A percentile compares a stretch with the other conserved stretches of the same genome.
phyloP scores from a whole-genome alignment of 1,139 yeast genomes.

The Scheffersomyces lignicola region DNA sequence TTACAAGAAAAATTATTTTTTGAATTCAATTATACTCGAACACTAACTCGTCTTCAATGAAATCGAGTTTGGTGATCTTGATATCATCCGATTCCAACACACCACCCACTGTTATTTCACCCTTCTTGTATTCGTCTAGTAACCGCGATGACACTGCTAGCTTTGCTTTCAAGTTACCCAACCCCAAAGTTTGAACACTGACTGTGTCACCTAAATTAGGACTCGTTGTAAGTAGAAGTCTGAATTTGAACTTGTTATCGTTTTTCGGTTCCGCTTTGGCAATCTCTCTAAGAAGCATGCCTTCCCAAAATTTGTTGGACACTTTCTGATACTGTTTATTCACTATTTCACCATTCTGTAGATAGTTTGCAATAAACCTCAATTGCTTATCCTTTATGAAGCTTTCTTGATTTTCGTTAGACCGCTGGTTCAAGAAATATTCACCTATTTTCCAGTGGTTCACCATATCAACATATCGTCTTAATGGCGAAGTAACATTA shows the following conservation, averaged over 20 bases:
- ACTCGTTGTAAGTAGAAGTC: slow-evolving; percentile 25
- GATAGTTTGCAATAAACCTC: slow-evolving; percentile 24
- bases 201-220: slow-evolving; percentile 27
- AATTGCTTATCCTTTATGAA: slow-evolving; percentile 11
- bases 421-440: slow-evolving; percentile 15
- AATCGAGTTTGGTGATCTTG: slow-evolving; percentile 28
- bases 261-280: slow-evolving; percentile 10
- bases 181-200: slow-evolving; percentile 27
- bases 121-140: slow-evolving; percentile 19
- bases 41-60: slow-evolving; percentile 32
- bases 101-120: slow-evolving; percentile 24
- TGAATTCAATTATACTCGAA: slow-evolving; percentile 15
- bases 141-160: slow-evolving; percentile 23
- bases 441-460: slow-evolving; percentile 62
- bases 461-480: slow-evolving; percentile 81
- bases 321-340: slow-evolving; percentile 24
- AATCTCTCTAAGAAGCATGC: slow-evolving; percentile 28
- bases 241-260: slow-evolving; percentile 22
- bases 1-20: slow-evolving; percentile 5
- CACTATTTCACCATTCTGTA: slow-evolving; percentile 32
- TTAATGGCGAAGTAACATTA: slow-evolving; percentile 84
- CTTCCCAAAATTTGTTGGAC: slow-evolving; percentile 41
- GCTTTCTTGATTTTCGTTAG: slow-evolving; percentile 5
- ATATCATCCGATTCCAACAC: slow-evolving; percentile 19
- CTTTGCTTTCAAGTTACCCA: slow-evolving; percentile 23